These are phyloP conservation scores for Mycena metata DNA, from an alignment of 768 basidiomycete species.

Conservation along the genomic window DNA sequence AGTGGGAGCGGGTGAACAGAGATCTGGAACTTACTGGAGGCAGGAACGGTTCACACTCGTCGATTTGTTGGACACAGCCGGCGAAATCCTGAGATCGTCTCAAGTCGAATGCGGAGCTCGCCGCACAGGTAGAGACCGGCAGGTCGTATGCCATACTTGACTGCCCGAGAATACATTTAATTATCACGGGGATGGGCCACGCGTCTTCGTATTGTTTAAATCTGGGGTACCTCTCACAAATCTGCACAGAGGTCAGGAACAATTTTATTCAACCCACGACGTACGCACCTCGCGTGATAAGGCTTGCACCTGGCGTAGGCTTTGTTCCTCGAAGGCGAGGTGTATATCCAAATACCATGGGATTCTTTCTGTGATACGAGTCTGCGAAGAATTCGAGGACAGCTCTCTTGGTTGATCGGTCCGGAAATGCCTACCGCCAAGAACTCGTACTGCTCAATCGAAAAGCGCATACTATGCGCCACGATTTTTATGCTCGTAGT, in stretches of 20 bases:
- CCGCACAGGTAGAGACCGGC: no score
- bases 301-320: not conserved
- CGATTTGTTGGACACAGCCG: not conserved
- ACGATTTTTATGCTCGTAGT: not conserved
- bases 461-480: conserved; percentile 12
- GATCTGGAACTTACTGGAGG: not conserved
- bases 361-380: not conserved
- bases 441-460: not conserved
- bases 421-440: not conserved
- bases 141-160: not conserved
- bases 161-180: not conserved
- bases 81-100: not conserved
- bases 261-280: not conserved
- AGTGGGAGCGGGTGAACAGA: not conserved
- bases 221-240: not conserved
- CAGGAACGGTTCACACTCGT: not conserved
- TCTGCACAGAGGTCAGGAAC: not conserved
- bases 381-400: not conserved
- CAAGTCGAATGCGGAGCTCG: not conserved
- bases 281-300: not conserved
- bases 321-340: not conserved
- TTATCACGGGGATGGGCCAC: not conserved
- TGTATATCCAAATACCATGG: not conserved
- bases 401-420: no score
- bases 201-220: conserved; percentile 4